Base-by-base conservation (phyloP, 176 grass and related monocot genomes). In the Carex littledalei region DNA sequence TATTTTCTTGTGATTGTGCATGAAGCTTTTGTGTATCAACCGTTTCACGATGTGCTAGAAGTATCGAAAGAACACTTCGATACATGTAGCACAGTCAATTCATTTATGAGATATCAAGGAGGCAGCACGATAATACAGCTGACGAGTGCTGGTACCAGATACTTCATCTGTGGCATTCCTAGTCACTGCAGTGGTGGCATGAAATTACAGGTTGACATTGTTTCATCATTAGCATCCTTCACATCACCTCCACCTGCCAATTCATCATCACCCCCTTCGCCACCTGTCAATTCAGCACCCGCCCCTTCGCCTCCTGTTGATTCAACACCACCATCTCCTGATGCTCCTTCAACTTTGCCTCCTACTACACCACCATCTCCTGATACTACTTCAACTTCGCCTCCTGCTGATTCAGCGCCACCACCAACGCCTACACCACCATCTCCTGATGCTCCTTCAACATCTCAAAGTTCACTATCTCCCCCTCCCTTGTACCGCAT, bases 151-250 rank as follows among this genome's bases (percentile, higher is more conserved):
- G 85, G 77, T 21, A 81, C 76, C 31, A 68, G 61, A 29, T 87
- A 87, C 85, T 87, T 87, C 77, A 87, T 87, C 22, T 87, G 85
- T 17, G 65, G 85, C 26, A 47, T 87, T 41, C 50, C 85, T 8
- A 45, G 63, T 2, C 85, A 87, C 24, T 87, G 85, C 24, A 67
- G 5, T 8, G 85, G 49, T 11, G 85, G 85, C 63, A 71, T 81
- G 85, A 87, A 87, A 79, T 8, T 87, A 20, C 45, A 87, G 50
- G 62, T 87, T 17, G 50, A 87, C 1, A 49, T 87, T 12, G 32
- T 60, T 29, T 43, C 85, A 65, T 83, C 81, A 41, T 31, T 66
- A 22, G 39, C 81, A 68, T 31, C 41, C 14, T 81, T 26, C 6
- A 55, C 78, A 34, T 35, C 78, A 37, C 21, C 37, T 81, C 39